phyloP scores from a whole-genome alignment of 2,329 filamentous ascomycete species.

The Clonostachys rhizophaga region DNA sequence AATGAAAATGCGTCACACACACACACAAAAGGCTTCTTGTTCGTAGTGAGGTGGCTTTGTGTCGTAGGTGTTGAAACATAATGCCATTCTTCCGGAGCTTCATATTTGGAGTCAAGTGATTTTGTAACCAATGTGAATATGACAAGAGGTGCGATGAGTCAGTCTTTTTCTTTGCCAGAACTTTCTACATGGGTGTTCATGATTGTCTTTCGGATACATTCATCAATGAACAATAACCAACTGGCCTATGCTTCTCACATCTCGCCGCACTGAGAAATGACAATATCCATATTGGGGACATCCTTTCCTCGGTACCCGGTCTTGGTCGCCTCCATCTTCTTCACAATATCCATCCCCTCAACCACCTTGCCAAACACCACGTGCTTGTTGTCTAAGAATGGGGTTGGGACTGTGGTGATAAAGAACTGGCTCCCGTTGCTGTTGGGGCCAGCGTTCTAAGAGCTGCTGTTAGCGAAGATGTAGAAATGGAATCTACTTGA shows the following conservation, averaged over 20 bases:
- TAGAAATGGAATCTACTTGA: not conserved
- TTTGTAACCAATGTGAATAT: no score
- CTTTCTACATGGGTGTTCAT: no score
- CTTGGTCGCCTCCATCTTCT: constrained; percentile 88
- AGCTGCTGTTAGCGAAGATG: not conserved
- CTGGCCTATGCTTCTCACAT: constrained; percentile 53
- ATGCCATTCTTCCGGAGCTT: no score
- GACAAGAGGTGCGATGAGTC: no score
- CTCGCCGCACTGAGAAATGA: constrained; percentile 84
- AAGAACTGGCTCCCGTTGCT: constrained; percentile 98
- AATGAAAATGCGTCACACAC: no score
- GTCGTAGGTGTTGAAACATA: no score
- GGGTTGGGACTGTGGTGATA: constrained; percentile 84
- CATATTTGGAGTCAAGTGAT: no score
- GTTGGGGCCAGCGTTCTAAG: constrained; percentile 81
- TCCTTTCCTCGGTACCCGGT: constrained; percentile 71
- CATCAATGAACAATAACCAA: not conserved
- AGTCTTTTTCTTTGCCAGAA: no score
- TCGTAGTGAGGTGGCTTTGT: no score
- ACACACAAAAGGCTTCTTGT: no score
- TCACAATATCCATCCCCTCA: constrained; percentile 85
- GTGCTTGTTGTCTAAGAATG: constrained; percentile 88
- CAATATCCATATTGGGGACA: constrained; percentile 78
- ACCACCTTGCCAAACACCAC: constrained; percentile 91
- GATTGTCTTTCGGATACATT: not conserved